Evolutionary conservation across 2,329 filamentous ascomycete species (phyloP), one percentile per base, ranked within the genome.

Genomic region (Chaetothyriales sp.): DNA sequence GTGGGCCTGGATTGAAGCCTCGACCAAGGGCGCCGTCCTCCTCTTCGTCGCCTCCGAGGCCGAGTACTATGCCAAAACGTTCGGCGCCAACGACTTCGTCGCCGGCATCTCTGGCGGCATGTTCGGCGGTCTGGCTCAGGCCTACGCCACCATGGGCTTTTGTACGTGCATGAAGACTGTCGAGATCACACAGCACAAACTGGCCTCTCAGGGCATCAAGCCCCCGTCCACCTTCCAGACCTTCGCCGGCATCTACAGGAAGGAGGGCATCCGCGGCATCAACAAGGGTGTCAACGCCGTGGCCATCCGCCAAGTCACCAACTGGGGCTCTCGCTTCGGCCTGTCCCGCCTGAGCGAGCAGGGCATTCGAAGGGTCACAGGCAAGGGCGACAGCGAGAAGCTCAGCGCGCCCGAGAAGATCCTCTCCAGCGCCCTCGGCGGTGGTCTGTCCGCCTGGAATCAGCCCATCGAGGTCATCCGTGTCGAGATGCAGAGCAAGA

Each of bases 131-230:
- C 82, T 98, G 54, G 92, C 90, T 46, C 92, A 98, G 75, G 92
- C 92, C 55, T 98, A 98, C 70, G 92, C 92, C 60, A 98, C 92
- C 69, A 98, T 98, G 90, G 92, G 92, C 62, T 98, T 98, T 82
- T 98, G 92, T 75, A 98, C 92, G 56, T 98, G 92, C 81, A 98
- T 98, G 92, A 98, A 98, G 83, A 98, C 92, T 58, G 92, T 97
- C 61, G 92, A 98, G 73, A 98, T 98, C 73, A 98, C 92, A 67
- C 94, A 95, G 75, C 85, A 92, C 78, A 97, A 97, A 80, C 77
- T 92, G 66, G 89, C 87, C 13, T 83, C 87, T 33, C 61, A 81
- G 44, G 92, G 92, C 62, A 81, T 83, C 60, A 87, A 88, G 74
- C 86, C 88, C 20, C 86, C 82, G n/a, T 82, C 87, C 64, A 97